A percentile compares a stretch with the other conserved stretches of the same genome.
These are phyloP conservation scores for Kwoniella sp. DNA, from an alignment of 768 basidiomycete genomes.

Conservation along the genomic window DNA sequence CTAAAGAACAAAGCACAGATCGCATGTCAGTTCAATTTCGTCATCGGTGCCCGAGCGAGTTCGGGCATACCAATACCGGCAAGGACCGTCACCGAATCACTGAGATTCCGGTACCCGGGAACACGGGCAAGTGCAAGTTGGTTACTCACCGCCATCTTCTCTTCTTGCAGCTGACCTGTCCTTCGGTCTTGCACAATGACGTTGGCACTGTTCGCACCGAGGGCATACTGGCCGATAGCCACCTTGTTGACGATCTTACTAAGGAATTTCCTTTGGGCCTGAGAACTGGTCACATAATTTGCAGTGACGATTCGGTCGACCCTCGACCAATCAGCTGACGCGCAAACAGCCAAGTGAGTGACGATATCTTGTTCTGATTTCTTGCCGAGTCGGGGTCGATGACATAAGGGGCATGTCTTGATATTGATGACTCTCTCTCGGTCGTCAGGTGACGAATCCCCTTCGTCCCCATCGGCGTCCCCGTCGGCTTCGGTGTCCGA, in stretches of 20 bases:
- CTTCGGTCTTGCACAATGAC: slow-evolving; percentile 94
- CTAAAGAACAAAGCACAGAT: slow-evolving; percentile 55
- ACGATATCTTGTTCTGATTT: slow-evolving; percentile 93
- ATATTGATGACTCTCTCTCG: slow-evolving; percentile 88
- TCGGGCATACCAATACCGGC: background rate
- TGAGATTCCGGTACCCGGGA: background rate
- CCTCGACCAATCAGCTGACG: slow-evolving; percentile 85
- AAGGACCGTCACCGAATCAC: background rate
- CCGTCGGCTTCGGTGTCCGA: slow-evolving; percentile 19
- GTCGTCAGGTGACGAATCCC: slow-evolving; percentile 33
- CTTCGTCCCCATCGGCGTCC: slow-evolving; percentile 5
- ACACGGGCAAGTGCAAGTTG: background rate
- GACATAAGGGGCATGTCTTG: slow-evolving; percentile 90
- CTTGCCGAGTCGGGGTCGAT: slow-evolving; percentile 76
- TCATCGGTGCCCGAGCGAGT: background rate
- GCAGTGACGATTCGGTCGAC: slow-evolving; percentile 88
- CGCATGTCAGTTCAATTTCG: background rate
- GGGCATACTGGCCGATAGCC: slow-evolving; percentile 78
- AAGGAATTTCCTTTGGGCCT: slow-evolving; percentile 97
- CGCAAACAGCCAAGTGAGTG: slow-evolving; percentile 95
- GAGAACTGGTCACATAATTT: slow-evolving; percentile 89
- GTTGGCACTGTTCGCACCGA: slow-evolving; percentile 96
- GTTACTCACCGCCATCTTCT: slow-evolving; percentile 72
- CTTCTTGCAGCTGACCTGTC: slow-evolving; percentile 90
- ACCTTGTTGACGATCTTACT: slow-evolving; percentile 86